Percentiles rank a stretch among this genome's conserved stretches.
Evolutionary conservation across 2,329 filamentous ascomycete genomes (phyloP).

Genomic region (Cladosporium colombiae): DNA sequence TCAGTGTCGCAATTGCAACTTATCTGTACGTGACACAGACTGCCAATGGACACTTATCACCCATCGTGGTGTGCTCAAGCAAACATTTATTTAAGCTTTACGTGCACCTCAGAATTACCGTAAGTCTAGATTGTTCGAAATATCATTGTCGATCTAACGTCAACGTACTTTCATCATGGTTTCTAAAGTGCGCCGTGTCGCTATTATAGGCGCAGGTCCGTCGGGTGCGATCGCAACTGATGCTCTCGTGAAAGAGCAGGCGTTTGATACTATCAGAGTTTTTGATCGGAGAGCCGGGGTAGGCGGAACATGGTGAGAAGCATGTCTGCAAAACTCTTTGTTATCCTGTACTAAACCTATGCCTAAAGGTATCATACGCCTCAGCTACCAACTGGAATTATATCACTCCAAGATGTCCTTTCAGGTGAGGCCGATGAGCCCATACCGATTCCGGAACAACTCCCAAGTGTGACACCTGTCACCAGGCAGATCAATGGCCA

Average conservation of each 20-base stretch:
- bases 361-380: not conserved
- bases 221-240: conserved; percentile 1
- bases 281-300: not conserved
- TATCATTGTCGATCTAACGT: not conserved
- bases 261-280: not conserved
- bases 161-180: not conserved
- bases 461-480: not conserved
- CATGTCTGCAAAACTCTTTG: not conserved
- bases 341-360: not conserved
- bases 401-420: not conserved
- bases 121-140: not conserved
- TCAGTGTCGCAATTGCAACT: not conserved
- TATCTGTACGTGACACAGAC: not conserved
- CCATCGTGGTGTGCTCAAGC: not conserved
- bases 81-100: not conserved
- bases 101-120: not conserved
- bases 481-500: not conserved
- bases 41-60: not conserved
- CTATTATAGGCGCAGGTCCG: conserved; percentile 36
- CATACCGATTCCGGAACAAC: not conserved
- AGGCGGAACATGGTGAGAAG: not conserved
- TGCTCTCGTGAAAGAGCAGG: not conserved
- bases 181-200: conserved; percentile 35
- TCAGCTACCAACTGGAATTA: not conserved
- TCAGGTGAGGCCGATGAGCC: not conserved